A percentile compares a stretch with the other conserved stretches of the same genome.
phyloP scores from a whole-genome alignment of 805 yeast species.

The Pichia eremophila region DNA sequence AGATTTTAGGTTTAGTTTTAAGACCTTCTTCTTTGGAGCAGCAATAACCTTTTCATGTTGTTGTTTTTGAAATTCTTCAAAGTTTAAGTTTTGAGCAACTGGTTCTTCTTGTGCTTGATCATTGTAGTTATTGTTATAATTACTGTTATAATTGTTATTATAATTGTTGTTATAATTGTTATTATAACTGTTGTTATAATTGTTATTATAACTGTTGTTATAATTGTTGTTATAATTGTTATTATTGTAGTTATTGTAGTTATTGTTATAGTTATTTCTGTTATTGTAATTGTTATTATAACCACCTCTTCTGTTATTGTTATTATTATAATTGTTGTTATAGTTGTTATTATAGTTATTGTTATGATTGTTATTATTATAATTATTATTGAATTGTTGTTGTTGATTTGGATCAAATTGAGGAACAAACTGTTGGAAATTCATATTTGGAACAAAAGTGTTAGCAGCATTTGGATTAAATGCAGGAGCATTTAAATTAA shows the following conservation, averaged over 20 bases:
- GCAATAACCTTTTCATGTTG: conserved; percentile 36
- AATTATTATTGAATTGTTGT: conserved; percentile 11
- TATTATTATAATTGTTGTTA: conserved; percentile 17
- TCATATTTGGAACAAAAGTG: conserved; percentile 37
- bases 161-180: neutral
- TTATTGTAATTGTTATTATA: conserved; percentile 12
- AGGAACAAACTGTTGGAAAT: conserved; percentile 30
- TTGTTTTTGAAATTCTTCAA: conserved; percentile 76
- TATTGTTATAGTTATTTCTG: conserved; percentile 1
- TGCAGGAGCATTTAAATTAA: conserved; percentile 27
- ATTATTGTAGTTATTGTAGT: conserved; percentile 12
- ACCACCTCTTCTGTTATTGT: conserved; percentile 8
- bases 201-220: conserved; percentile 10
- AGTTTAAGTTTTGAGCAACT: conserved; percentile 48
- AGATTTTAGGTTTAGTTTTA: conserved; percentile 57
- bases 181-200: conserved; percentile 9
- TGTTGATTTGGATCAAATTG: conserved; percentile 27
- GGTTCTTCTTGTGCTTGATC: conserved; percentile 7
- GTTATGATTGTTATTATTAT: conserved; percentile 5
- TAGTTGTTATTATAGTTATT: conserved; percentile 20
- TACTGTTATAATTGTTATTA: conserved; percentile 7
- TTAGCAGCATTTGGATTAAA: conserved; percentile 44
- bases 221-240: conserved; percentile 18
- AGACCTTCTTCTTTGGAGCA: conserved; percentile 51
- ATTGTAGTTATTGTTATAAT: conserved; percentile 12